phyloP scores from a whole-genome alignment of 2,329 filamentous ascomycete genomes.

The Xylariaceae sp. region DNA sequence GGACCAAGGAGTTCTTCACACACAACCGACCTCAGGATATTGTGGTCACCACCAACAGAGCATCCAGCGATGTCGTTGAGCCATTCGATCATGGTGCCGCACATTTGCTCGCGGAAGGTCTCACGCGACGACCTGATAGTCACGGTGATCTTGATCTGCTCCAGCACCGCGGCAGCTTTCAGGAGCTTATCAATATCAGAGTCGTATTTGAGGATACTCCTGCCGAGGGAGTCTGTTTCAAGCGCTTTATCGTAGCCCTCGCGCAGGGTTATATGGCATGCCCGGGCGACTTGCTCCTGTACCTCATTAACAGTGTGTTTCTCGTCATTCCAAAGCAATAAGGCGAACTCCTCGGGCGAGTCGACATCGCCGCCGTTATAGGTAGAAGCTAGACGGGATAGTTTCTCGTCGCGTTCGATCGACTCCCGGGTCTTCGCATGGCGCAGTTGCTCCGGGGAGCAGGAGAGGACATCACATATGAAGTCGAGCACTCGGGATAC shows the following conservation, averaged over 20 bases:
- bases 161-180: conserved; percentile 75
- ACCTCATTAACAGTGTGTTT: conserved; percentile 96
- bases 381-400: conserved; percentile 68
- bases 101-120: conserved; percentile 98
- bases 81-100: conserved; percentile 96
- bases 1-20: conserved; percentile 87
- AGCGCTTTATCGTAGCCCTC: conserved; percentile 72
- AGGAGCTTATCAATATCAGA: conserved; percentile 68
- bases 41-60: conserved; percentile 71
- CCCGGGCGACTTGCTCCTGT: conserved; percentile 79
- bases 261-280: conserved; percentile 66
- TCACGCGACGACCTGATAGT: conserved; percentile 91
- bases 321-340: conserved; percentile 96
- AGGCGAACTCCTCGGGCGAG: conserved; percentile 67
- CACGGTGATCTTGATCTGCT: conserved; percentile 92
- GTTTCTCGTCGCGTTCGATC: conserved; percentile 74
- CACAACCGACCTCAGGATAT: conserved; percentile 72
- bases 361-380: conserved; percentile 68
- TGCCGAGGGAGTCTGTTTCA: conserved; percentile 83
- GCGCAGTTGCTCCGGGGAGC: conserved; percentile 90
- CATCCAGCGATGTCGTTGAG: conserved; percentile 87
- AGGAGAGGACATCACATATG: conserved; percentile 95
- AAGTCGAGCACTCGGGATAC: conserved; percentile 85
- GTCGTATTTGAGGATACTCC: conserved; percentile 76
- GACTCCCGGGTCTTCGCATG: conserved; percentile 76